A percentile compares a stretch with the other conserved stretches of the same genome.
Conservation (phyloP, 306 rosid genomes). For the Parietaria judaica region DNA sequence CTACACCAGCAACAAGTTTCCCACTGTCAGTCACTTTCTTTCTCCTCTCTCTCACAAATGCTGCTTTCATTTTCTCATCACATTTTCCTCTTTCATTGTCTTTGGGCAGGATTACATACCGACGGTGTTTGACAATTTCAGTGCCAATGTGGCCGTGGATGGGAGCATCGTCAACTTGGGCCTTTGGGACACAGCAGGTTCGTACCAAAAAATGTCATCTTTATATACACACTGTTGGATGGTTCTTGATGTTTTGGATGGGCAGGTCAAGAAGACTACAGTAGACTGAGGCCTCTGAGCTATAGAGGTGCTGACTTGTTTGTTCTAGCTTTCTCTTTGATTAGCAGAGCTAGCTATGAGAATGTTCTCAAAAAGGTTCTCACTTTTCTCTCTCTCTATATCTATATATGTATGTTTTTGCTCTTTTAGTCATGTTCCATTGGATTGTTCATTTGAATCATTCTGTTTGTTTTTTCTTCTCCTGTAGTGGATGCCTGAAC, state of each 20-base stretch:
- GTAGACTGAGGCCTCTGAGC: constrained; percentile 96
- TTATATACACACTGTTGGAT: constrained; percentile 1
- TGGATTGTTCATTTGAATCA: constrained; percentile 3
- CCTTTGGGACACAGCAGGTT: constrained; percentile 98
- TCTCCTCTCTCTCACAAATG: constrained; percentile 12
- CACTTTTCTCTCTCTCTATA: not conserved
- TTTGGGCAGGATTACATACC: constrained; percentile 72
- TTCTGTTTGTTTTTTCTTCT: constrained; percentile 12
- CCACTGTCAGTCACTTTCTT: constrained; percentile 55
- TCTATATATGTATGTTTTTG: not conserved
- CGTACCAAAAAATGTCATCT: not conserved
- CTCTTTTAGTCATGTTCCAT: constrained; percentile 10
- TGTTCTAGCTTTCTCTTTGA: constrained; percentile 83
- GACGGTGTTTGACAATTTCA: constrained; percentile 91
- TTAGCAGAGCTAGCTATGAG: constrained; percentile 90
- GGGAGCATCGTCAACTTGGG: constrained; percentile 89
- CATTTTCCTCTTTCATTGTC: not conserved
- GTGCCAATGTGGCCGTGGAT: constrained; percentile 96
- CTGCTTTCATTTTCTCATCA: constrained; percentile 3
- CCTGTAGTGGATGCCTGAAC: constrained; percentile 96
- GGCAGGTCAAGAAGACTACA: constrained; percentile 94
- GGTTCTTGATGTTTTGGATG: constrained; percentile 17
- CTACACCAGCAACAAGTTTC: constrained; percentile 96
- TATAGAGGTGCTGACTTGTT: constrained; percentile 95
- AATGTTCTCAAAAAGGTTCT: constrained; percentile 92